Evolutionary conservation across 75 land plant species (phyloP).

Genomic region (Pinus tabuliformis): DNA sequence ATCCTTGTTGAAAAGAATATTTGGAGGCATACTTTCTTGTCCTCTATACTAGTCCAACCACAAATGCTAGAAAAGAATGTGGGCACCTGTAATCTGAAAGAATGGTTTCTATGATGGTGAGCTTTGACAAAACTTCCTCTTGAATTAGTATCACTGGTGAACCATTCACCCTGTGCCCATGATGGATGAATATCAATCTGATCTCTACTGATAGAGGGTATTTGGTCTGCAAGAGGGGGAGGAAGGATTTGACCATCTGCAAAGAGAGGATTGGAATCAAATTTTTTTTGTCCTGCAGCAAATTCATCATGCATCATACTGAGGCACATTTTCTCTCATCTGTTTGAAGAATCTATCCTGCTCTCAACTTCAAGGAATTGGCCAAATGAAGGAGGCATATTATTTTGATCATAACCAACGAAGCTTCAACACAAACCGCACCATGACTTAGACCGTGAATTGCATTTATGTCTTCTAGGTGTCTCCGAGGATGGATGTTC

Average conservation of each 20-base stretch:
- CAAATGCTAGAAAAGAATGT: conserved; percentile 7
- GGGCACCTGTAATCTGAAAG: not conserved
- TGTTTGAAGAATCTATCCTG: conserved; percentile 14
- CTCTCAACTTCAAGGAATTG: conserved; percentile 50
- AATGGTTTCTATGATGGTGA: not conserved
- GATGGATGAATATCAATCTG: not conserved
- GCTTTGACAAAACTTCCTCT: not conserved
- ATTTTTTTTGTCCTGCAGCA: not conserved
- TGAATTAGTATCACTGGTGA: not conserved
- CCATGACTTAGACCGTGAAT: conserved; percentile 28
- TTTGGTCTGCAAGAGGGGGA: conserved; percentile 11
- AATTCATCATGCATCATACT: conserved; percentile 12
- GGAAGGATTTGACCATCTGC: conserved; percentile 24
- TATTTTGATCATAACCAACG: conserved; percentile 1
- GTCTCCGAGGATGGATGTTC: not conserved
- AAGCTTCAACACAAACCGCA: conserved; percentile 36
- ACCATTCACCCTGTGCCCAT: not conserved
- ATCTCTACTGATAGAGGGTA: not conserved
- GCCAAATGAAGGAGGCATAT: conserved; percentile 33
- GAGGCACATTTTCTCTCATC: not conserved
- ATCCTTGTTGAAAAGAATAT: too few species aligned
- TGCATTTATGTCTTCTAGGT: conserved; percentile 11
- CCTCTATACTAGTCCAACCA: not conserved
- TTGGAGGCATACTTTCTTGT: too few species aligned
- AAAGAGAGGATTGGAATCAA: conserved; percentile 32